phyloP scores from a whole-genome alignment of 1,139 yeast species.

The Candida mesenterica region DNA sequence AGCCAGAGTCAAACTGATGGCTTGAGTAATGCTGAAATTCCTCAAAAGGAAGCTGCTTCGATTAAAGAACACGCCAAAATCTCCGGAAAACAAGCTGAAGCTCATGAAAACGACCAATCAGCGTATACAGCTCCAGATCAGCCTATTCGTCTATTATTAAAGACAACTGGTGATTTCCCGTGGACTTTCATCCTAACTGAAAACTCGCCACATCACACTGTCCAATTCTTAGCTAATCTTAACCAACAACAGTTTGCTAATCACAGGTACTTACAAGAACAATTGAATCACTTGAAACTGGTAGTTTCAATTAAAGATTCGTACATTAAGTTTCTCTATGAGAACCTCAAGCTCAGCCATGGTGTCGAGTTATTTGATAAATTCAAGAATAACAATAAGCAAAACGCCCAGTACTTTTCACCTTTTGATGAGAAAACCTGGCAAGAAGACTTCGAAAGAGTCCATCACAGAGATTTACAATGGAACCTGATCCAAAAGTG shows the following conservation, averaged over 20 bases:
- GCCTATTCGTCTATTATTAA: neutral
- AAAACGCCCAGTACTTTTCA: constrained; percentile 14
- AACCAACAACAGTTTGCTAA: constrained; percentile 25
- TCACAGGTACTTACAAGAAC: constrained; percentile 20
- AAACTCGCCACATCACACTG: constrained; percentile 10
- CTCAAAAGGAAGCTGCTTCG: no score
- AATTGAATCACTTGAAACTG: constrained; percentile 22
- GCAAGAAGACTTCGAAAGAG: constrained; percentile 12
- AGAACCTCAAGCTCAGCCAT: constrained; percentile 37
- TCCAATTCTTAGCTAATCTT: constrained; percentile 21
- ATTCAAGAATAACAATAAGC: constrained; percentile 21
- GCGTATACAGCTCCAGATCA: no score
- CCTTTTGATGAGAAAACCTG: constrained; percentile 18
- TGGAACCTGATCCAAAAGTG: constrained; percentile 5
- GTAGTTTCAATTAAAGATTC: constrained; percentile 32
- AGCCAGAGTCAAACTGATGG: no score
- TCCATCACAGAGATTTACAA: neutral
- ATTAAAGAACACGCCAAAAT: no score
- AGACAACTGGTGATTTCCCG: constrained; percentile 10
- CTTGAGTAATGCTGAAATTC: no score
- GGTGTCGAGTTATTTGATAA: constrained; percentile 34
- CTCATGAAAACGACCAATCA: no score
- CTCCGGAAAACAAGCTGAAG: no score
- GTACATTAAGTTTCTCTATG: constrained; percentile 32
- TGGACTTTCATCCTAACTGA: constrained; percentile 26